A percentile compares a stretch with the other conserved stretches of the same genome.
phyloP scores from a whole-genome alignment of 2,329 filamentous ascomycete species.

The Exserohilum turcica region DNA sequence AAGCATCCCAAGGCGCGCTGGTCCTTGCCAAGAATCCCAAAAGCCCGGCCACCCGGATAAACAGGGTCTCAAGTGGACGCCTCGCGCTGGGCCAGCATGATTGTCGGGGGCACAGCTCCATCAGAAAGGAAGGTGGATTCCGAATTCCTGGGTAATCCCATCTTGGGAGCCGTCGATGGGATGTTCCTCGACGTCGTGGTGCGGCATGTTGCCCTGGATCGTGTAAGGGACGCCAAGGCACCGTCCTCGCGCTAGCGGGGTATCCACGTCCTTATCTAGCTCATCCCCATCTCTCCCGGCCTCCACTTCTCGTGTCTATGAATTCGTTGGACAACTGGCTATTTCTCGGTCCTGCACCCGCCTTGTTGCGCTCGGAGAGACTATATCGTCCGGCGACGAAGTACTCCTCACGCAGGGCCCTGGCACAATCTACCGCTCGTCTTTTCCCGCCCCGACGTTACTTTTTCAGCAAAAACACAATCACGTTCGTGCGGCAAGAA shows the following conservation, averaged over 20 bases:
- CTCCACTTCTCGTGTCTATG: background rate
- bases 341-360: background rate
- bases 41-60: slow-evolving; percentile 40
- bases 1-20: slow-evolving; percentile 31
- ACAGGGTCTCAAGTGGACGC: slow-evolving; percentile 27
- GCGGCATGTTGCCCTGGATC: background rate
- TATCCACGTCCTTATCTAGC: background rate
- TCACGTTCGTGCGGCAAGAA: too few relatives aligned
- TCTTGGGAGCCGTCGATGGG: background rate
- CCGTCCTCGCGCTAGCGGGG: background rate
- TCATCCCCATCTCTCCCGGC: background rate
- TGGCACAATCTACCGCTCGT: too few relatives aligned
- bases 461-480: too few relatives aligned
- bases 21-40: slow-evolving; percentile 38
- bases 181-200: background rate
- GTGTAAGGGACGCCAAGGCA: background rate
- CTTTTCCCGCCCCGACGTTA: too few relatives aligned
- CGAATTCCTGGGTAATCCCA: background rate
- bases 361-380: background rate
- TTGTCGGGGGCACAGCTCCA: slow-evolving; percentile 18
- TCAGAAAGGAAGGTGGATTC: slow-evolving; percentile 34
- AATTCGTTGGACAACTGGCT: background rate
- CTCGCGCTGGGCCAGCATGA: slow-evolving; percentile 14
- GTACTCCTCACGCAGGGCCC: too few relatives aligned
- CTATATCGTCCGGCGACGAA: too few relatives aligned